Evolutionary conservation across 2,329 filamentous ascomycete genomes (phyloP), one percentile per base, ranked within the genome.

Genomic region (Macroventuria anomochaeta): DNA sequence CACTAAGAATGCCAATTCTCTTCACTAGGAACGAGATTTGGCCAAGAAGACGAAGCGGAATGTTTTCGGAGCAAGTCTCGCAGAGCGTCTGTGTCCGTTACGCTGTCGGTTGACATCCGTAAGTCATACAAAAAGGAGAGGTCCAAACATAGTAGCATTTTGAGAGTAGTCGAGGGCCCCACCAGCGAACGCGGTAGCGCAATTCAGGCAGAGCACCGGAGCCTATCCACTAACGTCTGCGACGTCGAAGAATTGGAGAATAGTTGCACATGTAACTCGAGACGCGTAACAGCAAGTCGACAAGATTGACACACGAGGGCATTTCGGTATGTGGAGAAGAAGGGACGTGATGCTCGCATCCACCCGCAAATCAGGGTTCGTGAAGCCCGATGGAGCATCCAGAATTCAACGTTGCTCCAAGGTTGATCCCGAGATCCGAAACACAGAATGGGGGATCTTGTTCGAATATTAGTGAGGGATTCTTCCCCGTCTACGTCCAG

Each of bases 341-440:
- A 28, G 8, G 29, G 23, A 44, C 12, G 5, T 34, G 23, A 46
- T 36, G 51, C 34, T 43, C 34, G 23, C 33, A 26, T 31, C 25
- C 37, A 20, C 31, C 31, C 32, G 43, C 51, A 40, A 43, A 54
- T 43, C 38, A 43, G 26, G 39, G 28, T 26, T 48, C 33, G n/a
- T 15, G 29, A 13, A 20, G n/a, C 39, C n/a, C 8, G 21, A n/a
- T 3, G 15, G 25, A 28, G 38, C 26, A 28, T 43, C 32, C 23
- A 33, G 13, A 32, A 3, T 11, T 10, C 20, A 43, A 34, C 8
- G 17, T 38, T 38, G 15, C 25, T 43, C 25, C 43, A 42, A 42
- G 50, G 42, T 33, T 53, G 26, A 49, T 34, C 44, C 43, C 21
- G 12, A 40, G 23, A 18, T 15, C 8, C 28, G 51, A 46, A 49